Base-by-base conservation (phyloP, 75 land plant species). In the Azolla pinnata region DNA sequence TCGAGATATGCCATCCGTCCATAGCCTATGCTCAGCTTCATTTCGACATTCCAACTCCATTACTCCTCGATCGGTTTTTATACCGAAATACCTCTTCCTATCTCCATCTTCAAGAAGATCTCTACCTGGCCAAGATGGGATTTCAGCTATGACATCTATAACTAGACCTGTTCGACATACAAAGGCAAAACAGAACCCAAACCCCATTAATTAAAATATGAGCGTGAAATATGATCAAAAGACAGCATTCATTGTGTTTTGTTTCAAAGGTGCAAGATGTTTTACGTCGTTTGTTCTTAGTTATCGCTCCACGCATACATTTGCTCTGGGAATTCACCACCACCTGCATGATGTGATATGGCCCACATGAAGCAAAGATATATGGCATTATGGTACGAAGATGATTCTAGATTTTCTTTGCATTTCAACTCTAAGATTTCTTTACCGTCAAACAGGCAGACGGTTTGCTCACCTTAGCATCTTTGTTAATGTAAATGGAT, bases 11-110 rank as follows among this genome's bases (percentile, higher is more conserved):
- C 91, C 97, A 40, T 81, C 73, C 7, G 70, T 68, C 97, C 97
- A 90, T 16, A 87, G 62, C 29, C 67, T 53, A 31, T 75, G 72
- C 7, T 83, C 80, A 2, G 47, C 42, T 30, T 70, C 62, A 31
- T 63, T 77, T 58, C 61, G 76, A 64, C 92, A 87, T 54, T 90
- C 97, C 54, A 90, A 82, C 63, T 90, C 93, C 31, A 87, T 74
- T 7, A 77, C 31, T 30, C 97, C 73, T 24, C 67, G 70, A 20
- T 63, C 74, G 28, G 88, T 87, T 53, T 68, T 77, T 23, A 52
- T 23, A 3, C 54, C 54, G 24, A 52, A 52, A 14, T 52, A 52
- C 21, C 59, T 34, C 17, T 67, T 51, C 49, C 63, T 32, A 1
- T 69, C 66, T 19, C 71, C 40, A 35, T 47, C 46, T 12, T 55